Base-by-base conservation (phyloP, 805 yeast species). In the Nakazawaea populi region DNA sequence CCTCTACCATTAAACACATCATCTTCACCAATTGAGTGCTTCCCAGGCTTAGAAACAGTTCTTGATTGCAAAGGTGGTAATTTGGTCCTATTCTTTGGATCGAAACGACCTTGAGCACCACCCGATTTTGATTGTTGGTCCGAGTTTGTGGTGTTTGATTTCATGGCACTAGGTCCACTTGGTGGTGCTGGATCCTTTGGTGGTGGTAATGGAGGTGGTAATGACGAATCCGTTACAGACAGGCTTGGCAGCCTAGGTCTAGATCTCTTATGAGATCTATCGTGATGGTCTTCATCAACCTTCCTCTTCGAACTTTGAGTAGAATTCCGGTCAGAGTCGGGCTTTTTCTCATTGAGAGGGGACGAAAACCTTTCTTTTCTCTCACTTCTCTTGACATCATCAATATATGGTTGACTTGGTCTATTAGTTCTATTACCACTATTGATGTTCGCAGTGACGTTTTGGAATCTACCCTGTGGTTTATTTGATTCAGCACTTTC, bases 141-240 rank as follows among this genome's bases (percentile, higher is more conserved):
- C 36, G n/a, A 45, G 42, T 8, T 44, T 31, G 35, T 32, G 35
- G 35, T 11, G 11, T 32, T 32, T 32, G 35, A 8, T 9, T 39
- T 37, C 40, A 37, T 37, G 11, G 40, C 40, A 37, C 40, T 37
- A 37, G 48, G 51, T 29, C 46, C 46, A 43, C 46, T 30, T 35
- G 42, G 44, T 12, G 46, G 50, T 18, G 52, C 43, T 8, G 46
- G 46, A 29, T n/a, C 52, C 11, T 24, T 37, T 37, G 46, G 47
- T 5, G 52, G 46, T 11, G 52, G 52, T 12, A 49, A 40, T 34
- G 52, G 52, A 12, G 31, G 31, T 40, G 49, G 48, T 4, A n/a
- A 12, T 11, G n/a, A 37, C n/a, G 40, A 37, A 2, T 37, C 29
- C 30, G 43, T 7, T 40, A 10, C 43, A 9, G 28, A 18, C 18